phyloP scores from a whole-genome alignment of 106 monocot genomes.

The Ottelia alismoides region DNA sequence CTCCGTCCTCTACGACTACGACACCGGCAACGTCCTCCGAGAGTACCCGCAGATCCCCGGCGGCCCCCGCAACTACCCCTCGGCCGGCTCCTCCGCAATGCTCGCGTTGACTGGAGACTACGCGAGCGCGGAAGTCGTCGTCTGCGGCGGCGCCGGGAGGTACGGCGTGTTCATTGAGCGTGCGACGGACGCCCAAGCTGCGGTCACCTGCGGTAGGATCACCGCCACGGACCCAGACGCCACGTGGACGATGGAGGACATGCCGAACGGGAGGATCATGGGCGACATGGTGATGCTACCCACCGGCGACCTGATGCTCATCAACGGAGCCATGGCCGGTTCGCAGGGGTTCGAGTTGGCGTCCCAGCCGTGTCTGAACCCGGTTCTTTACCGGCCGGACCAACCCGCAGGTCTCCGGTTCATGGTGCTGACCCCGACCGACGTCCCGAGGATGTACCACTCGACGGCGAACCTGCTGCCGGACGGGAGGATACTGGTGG shows the following conservation, averaged over 20 bases:
- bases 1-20: constrained; percentile 35
- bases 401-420: constrained; percentile 43
- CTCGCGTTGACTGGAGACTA: constrained; percentile 29
- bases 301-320: constrained; percentile 35
- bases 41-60: constrained; percentile 38
- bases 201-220: constrained; percentile 43
- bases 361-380: constrained; percentile 33
- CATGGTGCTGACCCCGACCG: constrained; percentile 42
- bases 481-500: constrained; percentile 38
- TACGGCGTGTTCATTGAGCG: constrained; percentile 29
- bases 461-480: constrained; percentile 53
- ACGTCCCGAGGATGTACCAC: constrained; percentile 47
- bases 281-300: constrained; percentile 69
- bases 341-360: constrained; percentile 47
- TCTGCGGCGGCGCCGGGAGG: constrained; percentile 56
- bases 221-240: constrained; percentile 22
- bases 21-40: constrained; percentile 24
- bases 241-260: constrained; percentile 31
- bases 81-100: constrained; percentile 63
- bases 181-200: constrained; percentile 19
- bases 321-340: constrained; percentile 51
- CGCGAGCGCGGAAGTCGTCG: constrained; percentile 31
- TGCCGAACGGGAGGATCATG: constrained; percentile 55
- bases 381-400: constrained; percentile 52
- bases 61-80: constrained; percentile 56